Base-by-base conservation (phyloP, 2,329 filamentous ascomycete species). In the Aspergillus sp. region DNA sequence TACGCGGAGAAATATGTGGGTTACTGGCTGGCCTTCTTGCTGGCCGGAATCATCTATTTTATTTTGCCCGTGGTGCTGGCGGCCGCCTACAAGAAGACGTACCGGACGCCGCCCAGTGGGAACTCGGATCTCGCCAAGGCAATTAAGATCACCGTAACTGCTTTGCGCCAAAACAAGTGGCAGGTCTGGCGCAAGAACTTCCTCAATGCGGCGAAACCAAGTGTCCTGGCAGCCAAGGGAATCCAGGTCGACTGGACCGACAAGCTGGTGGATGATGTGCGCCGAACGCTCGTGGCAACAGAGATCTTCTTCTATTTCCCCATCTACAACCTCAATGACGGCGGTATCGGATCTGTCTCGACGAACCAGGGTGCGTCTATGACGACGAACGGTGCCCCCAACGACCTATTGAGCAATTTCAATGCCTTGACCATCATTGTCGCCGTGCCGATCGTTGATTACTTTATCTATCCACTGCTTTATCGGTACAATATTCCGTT, bases 381-480 rank as follows among this genome's bases (percentile, higher is more conserved):
- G 71, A 73, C 71, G 5, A 84, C 81, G 9, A 76, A 82, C 55
- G 81, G 81, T 28, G 80, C 80, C 1, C 81, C 82, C 47, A 84
- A 83, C 65, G 81, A 84, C 57, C 70, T 84, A 9, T 74, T 84
- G 39, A 72, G 62, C 66, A 83, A 83, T 72, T 82, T 83, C 70
- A 83, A 83, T 70, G 74, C 81, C 1, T 67, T 84, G 7, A 80
- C 78, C 53, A 82, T 83, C 65, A 82, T 84, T 52, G 64, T 76
- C 39, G 69, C 75, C 25, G 74, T 80, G 0, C 82, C 82, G 0
- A 63, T 84, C n/a, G 71, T 84, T 21, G 82, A 78, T 64, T 80
- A 81, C 52, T 72, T 79, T 19, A 58, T 84, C 9, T 84, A 84
- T 63, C 82, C 82, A 2, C 43, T 74, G 1, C 72, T 84, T 6